Percentiles rank a stretch among this genome's conserved stretches.
Conservation (phyloP, 768 basidiomycete species). For the Termitomyces sp. region DNA sequence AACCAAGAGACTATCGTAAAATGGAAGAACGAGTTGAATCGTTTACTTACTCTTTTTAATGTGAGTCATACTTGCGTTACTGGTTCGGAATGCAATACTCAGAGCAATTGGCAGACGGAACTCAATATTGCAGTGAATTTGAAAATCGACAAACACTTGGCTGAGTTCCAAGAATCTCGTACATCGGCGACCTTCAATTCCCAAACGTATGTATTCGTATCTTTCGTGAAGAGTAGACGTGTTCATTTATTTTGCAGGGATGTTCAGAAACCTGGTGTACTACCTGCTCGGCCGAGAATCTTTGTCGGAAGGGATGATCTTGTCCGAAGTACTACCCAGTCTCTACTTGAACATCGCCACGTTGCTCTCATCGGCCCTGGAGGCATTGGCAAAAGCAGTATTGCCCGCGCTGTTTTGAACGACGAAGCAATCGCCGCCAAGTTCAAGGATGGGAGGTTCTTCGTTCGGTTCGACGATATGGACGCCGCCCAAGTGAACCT, state of each 20-base stretch:
- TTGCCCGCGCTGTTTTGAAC: neutral
- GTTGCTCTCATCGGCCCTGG: conserved; percentile 7
- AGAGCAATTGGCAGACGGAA: conserved; percentile 3
- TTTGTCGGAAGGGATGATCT: conserved; percentile 4
- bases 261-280: neutral
- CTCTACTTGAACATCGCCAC: too few species aligned
- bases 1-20: conserved; percentile 9
- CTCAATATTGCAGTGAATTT: conserved; percentile 8
- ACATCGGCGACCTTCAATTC: neutral
- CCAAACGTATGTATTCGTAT: neutral
- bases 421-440: neutral
- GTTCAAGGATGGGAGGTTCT: neutral
- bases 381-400: neutral
- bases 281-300: neutral
- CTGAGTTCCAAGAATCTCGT: conserved; percentile 4
- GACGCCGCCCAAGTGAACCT: neutral
- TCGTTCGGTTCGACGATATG: neutral
- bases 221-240: too few species aligned
- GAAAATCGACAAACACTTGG: conserved; percentile 7
- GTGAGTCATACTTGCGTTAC: neutral
- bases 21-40: conserved; percentile 5
- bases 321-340: neutral
- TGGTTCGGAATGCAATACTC: too few species aligned
- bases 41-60: conserved; percentile 4
- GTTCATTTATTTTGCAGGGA: neutral